Evolutionary conservation across 2,329 filamentous ascomycete species (phyloP), one percentile per base, ranked within the genome.

Genomic region (Truncatella angustata): DNA sequence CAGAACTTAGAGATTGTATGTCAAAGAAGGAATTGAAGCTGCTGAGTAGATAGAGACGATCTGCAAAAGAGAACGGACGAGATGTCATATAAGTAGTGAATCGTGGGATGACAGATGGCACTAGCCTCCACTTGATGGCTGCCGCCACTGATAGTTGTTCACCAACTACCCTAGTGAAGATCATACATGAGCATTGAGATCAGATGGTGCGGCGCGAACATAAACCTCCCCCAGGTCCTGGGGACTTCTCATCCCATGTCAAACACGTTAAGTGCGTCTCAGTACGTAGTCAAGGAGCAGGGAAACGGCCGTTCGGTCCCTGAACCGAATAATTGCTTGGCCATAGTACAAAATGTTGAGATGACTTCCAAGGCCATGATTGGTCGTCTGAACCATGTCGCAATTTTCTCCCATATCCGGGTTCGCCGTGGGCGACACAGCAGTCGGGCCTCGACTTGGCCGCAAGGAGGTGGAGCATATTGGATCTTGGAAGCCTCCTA

Each of bases 1-100:
- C 68, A 70, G 67, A 71, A 71, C 69, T 66, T 58, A 60, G 59
- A 50, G 57, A 65, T 54, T 54, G 40, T 52, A 60, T 51, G 50
- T 55, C 59, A 61, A 59, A 55, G 53, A 52, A 58, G 37, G 53
- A 54, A 43, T n/a, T 34, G 36, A 42, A 54, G 53, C 42, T 57
- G 51, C 58, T 55, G 52, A 56, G 56, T 54, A 56, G 51, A 55
- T 51, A 54, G 42, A 51, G 10, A 51, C 6, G 20, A 36, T 44
- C 21, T 35, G 43, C 51, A 20, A 16, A 53, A 45, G 39, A 52
- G 46, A 32, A 55, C 43, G 53, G 52, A 45, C 35, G 56, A 54
- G 42, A 24, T 24, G 36, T 44, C 52, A 52, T 54, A 54, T 54
- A 52, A 21, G 23, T 12, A 26, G 20, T 39, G 18, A 18, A 21